These are phyloP conservation scores for Suhomyces kilbournensis DNA, from an alignment of 805 yeast genomes.

Conservation along the genomic window DNA sequence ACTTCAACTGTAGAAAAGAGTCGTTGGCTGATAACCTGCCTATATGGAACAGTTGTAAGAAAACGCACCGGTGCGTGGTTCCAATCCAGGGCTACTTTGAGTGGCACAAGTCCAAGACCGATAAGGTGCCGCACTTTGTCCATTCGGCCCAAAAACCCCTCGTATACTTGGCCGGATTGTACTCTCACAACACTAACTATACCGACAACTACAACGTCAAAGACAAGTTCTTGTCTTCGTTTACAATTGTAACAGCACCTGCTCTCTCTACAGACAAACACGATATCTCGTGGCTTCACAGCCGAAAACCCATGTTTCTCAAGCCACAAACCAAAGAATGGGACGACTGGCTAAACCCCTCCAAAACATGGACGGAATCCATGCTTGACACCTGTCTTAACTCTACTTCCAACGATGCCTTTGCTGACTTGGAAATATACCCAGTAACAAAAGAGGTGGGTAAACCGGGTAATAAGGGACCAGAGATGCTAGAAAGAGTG, in stretches of 20 bases:
- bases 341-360: constrained; percentile 60
- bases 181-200: constrained; percentile 35
- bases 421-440: constrained; percentile 45
- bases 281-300: constrained; percentile 65
- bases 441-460: constrained; percentile 66
- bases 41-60: constrained; percentile 56
- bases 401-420: constrained; percentile 28
- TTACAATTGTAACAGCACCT: constrained; percentile 70
- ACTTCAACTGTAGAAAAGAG: constrained; percentile 77
- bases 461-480: constrained; percentile 48
- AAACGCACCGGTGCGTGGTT: constrained; percentile 61
- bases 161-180: constrained; percentile 58
- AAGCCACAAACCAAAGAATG: constrained; percentile 58
- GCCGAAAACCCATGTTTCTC: constrained; percentile 73
- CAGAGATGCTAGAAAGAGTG: constrained; percentile 32
- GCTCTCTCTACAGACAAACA: constrained; percentile 47
- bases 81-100: constrained; percentile 86
- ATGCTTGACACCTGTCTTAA: constrained; percentile 40
- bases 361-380: constrained; percentile 34
- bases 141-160: constrained; percentile 50
- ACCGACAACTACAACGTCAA: constrained; percentile 15
- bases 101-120: constrained; percentile 51
- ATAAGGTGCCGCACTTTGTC: constrained; percentile 65
- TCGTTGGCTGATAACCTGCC: constrained; percentile 45
- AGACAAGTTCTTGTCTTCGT: constrained; percentile 40